Percentiles rank a stretch among this genome's conserved stretches.
Conservation (phyloP, 768 basidiomycete species). For the Chiua virens region DNA sequence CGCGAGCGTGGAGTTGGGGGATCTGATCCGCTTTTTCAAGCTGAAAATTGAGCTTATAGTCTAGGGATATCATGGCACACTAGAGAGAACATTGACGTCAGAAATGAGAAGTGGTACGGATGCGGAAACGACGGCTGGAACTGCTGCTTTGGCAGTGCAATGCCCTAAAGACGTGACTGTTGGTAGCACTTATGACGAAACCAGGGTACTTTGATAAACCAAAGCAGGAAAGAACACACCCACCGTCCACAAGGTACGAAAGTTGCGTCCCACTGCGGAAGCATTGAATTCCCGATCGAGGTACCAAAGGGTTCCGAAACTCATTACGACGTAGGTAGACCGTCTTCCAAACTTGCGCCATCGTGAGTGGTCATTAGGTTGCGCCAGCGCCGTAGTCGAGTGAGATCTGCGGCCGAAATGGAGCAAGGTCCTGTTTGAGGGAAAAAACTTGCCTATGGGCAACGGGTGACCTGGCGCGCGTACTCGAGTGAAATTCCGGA, state of each 20-base stretch:
- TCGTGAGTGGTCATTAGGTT: neutral
- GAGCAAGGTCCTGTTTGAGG: neutral
- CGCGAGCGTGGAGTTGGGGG: conserved; percentile 80
- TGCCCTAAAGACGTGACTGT: too few species aligned
- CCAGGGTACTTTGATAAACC: too few species aligned
- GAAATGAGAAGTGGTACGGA: neutral
- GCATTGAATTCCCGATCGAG: conserved; percentile 48
- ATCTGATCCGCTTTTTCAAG: conserved; percentile 70
- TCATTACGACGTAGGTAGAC: conserved; percentile 22
- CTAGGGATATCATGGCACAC: conserved; percentile 70
- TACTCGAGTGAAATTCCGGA: neutral
- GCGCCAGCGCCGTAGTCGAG: neutral
- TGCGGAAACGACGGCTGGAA: neutral
- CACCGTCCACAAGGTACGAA: conserved; percentile 52
- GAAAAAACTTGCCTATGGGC: too few species aligned
- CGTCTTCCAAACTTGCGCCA: conserved; percentile 19
- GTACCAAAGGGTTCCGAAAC: conserved; percentile 35
- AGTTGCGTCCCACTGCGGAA: conserved; percentile 46
- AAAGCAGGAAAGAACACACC: conserved; percentile 13
- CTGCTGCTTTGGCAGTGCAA: too few species aligned
- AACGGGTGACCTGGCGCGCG: too few species aligned
- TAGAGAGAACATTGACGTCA: conserved; percentile 20
- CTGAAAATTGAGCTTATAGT: conserved; percentile 89
- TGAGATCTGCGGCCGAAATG: neutral
- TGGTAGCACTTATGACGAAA: too few species aligned